A percentile compares a stretch with the other conserved stretches of the same genome.
phyloP scores from a whole-genome alignment of 768 basidiomycete genomes.

The Tylopilus plumbeoviolaceoides region DNA sequence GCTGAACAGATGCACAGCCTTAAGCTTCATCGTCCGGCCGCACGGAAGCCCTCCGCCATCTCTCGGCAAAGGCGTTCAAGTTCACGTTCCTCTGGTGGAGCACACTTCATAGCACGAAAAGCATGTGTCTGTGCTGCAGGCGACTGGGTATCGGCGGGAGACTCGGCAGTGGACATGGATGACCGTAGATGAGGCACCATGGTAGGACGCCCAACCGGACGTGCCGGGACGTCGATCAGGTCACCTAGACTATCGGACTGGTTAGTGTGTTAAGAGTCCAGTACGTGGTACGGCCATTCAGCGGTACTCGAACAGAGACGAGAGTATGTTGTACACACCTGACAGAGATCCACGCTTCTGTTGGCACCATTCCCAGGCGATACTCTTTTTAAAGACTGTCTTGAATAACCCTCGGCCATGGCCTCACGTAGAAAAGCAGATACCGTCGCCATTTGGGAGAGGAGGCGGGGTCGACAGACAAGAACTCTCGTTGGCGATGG shows the following conservation, averaged over 20 bases:
- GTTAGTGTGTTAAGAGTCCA: neutral
- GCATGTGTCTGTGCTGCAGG: constrained; percentile 72
- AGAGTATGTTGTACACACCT: constrained; percentile 42
- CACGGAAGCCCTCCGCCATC: constrained; percentile 36
- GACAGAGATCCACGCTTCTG: constrained; percentile 85
- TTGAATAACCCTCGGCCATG: constrained; percentile 94
- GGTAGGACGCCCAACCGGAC: constrained; percentile 63
- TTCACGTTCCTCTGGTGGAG: constrained; percentile 60
- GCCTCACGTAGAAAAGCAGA: constrained; percentile 58
- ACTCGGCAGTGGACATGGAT: constrained; percentile 15
- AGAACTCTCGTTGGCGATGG: constrained; percentile 62
- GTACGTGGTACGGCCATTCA: constrained; percentile 55
- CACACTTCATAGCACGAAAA: constrained; percentile 65
- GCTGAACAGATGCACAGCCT: constrained; percentile 79
- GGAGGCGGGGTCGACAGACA: constrained; percentile 50
- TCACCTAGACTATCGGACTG: constrained; percentile 59
- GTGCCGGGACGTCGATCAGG: constrained; percentile 77
- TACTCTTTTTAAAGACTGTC: constrained; percentile 88
- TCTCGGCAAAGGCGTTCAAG: constrained; percentile 54
- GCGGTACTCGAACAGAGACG: neutral
- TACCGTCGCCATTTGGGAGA: constrained; percentile 6
- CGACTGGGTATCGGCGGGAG: constrained; percentile 41
- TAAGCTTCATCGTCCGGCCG: constrained; percentile 38
- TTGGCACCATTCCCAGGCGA: constrained; percentile 91
- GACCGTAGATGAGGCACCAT: constrained; percentile 40